Percentiles rank a stretch among this genome's conserved stretches.
phyloP scores from a whole-genome alignment of 441 rosid species.

The Erodium chrysanthum region DNA sequence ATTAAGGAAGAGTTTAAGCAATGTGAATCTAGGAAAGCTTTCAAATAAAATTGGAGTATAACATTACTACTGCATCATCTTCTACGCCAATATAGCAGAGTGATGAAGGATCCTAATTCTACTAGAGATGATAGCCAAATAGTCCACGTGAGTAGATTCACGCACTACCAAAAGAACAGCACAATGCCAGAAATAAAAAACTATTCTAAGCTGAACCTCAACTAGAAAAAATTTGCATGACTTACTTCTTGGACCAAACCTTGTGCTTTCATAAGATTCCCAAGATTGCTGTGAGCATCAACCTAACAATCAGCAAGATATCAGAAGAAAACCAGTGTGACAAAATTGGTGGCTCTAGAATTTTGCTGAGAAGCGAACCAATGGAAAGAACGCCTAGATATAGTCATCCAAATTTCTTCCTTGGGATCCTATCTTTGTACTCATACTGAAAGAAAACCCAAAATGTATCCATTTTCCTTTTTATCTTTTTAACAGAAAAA shows the following conservation, averaged over 20 bases:
- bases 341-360: not conserved
- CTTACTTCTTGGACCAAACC: conserved; percentile 96
- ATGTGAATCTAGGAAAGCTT: conserved; percentile 22
- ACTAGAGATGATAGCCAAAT: conserved; percentile 2
- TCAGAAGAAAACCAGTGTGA: not conserved
- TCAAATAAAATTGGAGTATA: conserved; percentile 16
- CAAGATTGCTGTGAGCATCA: conserved; percentile 96
- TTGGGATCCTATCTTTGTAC: not conserved
- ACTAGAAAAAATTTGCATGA: conserved; percentile 15
- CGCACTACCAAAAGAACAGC: not conserved
- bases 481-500: not conserved
- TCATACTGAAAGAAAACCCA: not conserved
- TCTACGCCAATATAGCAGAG: conserved; percentile 14
- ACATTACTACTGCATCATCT: conserved; percentile 17
- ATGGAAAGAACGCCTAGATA: not conserved
- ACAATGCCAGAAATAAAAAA: not conserved
- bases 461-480: not conserved
- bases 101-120: conserved; percentile 11
- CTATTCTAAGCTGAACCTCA: not conserved
- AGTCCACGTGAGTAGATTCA: not conserved
- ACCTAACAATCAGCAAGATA: conserved; percentile 37
- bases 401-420: not conserved
- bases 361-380: not conserved
- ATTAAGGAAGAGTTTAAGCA: conserved; percentile 20
- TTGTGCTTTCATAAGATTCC: conserved; percentile 90